Evolutionary conservation across 176 grass and related monocot species (phyloP).

Genomic region (Areca catechu): DNA sequence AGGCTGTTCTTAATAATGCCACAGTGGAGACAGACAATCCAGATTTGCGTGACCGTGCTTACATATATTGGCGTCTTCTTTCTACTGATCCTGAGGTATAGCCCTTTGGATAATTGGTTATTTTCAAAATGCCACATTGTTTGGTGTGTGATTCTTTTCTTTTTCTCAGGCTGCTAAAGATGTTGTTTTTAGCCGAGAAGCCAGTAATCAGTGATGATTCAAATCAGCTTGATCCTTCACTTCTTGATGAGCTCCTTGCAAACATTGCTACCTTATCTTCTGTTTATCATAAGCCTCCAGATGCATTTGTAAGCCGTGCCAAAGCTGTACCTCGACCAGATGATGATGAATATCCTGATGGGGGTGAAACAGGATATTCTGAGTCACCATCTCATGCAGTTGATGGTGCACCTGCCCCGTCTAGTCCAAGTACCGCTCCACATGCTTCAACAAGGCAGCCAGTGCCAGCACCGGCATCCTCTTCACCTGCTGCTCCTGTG

Average conservation of each 20-base stretch:
- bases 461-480: slow-evolving; percentile 15
- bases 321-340: slow-evolving; percentile 55
- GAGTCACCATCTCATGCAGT: slow-evolving; percentile 86
- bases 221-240: slow-evolving; percentile 77
- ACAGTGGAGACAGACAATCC: slow-evolving; percentile 99
- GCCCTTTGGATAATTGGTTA: slow-evolving; percentile 9
- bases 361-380: slow-evolving; percentile 64
- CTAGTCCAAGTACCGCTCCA: slow-evolving; percentile 46
- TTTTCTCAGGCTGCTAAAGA: slow-evolving; percentile 81
- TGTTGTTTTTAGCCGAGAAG: slow-evolving; percentile 93
- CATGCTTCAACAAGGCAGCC: slow-evolving; percentile 37
- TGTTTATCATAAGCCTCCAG: slow-evolving; percentile 96
- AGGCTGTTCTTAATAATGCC: slow-evolving; percentile 98
- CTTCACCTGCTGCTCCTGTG: slow-evolving; percentile 52
- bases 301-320: slow-evolving; percentile 79
- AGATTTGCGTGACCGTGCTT: slow-evolving; percentile 91
- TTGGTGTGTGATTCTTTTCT: slow-evolving; percentile 1
- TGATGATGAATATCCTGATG: slow-evolving; percentile 84
- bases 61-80: slow-evolving; percentile 99
- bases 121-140: slow-evolving; percentile 14
- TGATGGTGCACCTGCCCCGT: slow-evolving; percentile 54
- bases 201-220: slow-evolving; percentile 98
- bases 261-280: slow-evolving; percentile 98
- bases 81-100: slow-evolving; percentile 98
- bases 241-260: slow-evolving; percentile 92